Evolutionary conservation across 257 asterid genomes (phyloP).

Genomic region (Dorcoceras hygrometricum): DNA sequence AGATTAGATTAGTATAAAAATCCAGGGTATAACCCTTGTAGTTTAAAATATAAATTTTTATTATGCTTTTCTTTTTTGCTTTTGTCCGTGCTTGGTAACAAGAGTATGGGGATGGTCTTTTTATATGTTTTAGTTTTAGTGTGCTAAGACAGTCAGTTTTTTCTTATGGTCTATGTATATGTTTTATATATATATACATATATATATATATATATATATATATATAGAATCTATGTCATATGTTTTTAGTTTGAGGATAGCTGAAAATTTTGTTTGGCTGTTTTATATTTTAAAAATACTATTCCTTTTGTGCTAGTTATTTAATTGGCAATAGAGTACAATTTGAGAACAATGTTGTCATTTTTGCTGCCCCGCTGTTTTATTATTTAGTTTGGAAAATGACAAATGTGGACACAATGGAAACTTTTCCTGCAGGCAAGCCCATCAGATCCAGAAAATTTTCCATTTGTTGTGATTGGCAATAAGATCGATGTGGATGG

Average conservation of each 20-base stretch:
- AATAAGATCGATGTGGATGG: conserved; percentile 96
- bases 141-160: not conserved
- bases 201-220: too few relatives aligned
- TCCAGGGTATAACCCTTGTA: not conserved
- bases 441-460: conserved; percentile 95
- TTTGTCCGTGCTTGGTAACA: not conserved
- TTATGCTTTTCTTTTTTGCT: not conserved
- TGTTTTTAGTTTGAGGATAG: too few relatives aligned
- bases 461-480: conserved; percentile 96
- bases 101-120: conserved; percentile 10
- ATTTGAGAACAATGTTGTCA: conserved; percentile 2
- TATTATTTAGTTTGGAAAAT: conserved; percentile 6
- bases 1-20: not conserved
- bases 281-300: not conserved
- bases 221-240: too few relatives aligned
- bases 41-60: conserved; percentile 6
- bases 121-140: not conserved
- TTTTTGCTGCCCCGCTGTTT: conserved; percentile 1
- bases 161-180: not conserved
- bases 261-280: not conserved
- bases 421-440: conserved; percentile 69
- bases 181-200: too few relatives aligned
- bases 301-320: conserved; percentile 7
- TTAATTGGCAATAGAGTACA: conserved; percentile 7
- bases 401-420: conserved; percentile 12